Conservation (phyloP, 306 rosid genomes). For the Casuarina cunninghamiana region DNA sequence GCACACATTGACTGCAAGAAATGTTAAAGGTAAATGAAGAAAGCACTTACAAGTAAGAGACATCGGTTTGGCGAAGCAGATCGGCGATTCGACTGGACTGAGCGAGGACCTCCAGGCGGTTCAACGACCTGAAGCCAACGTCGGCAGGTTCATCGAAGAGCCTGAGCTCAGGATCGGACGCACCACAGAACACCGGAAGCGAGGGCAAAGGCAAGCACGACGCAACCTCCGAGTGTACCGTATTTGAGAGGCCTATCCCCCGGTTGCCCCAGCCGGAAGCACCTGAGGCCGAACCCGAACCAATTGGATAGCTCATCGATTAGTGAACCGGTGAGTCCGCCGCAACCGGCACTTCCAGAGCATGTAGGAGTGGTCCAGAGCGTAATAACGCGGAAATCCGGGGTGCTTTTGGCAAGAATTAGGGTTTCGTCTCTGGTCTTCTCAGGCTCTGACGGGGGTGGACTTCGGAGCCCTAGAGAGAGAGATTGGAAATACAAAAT, state of each 20-base stretch:
- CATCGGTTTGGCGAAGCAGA: slow-evolving; percentile 78
- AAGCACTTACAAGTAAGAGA: slow-evolving; percentile 78
- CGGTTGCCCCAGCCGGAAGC: slow-evolving; percentile 38
- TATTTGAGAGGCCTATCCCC: slow-evolving; percentile 71
- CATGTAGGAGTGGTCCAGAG: slow-evolving; percentile 47
- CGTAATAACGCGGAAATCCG: slow-evolving; percentile 40
- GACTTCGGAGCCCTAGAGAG: slow-evolving; percentile 49
- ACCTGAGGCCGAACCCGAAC: slow-evolving; percentile 35
- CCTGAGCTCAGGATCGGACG: slow-evolving; percentile 64
- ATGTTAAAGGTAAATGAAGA: slow-evolving; percentile 1
- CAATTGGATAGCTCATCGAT: slow-evolving; percentile 59
- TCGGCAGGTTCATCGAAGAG: slow-evolving; percentile 56
- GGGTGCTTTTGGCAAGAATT: slow-evolving; percentile 31
- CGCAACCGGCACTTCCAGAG: slow-evolving; percentile 34
- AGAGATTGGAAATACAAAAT: slow-evolving; percentile 50
- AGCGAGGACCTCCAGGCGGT: slow-evolving; percentile 54
- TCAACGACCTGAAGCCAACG: slow-evolving; percentile 29
- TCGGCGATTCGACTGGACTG: slow-evolving; percentile 81
- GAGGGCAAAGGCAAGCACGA: slow-evolving; percentile 89
- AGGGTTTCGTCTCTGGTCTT: slow-evolving; percentile 39
- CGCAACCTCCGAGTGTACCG: slow-evolving; percentile 86
- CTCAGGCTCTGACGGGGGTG: slow-evolving; percentile 2
- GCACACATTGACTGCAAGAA: slow-evolving; percentile 7
- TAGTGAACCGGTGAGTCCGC: slow-evolving; percentile 41
- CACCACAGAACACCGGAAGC: slow-evolving; percentile 89